Evolutionary conservation across 2,329 filamentous ascomycete species (phyloP), one percentile per base, ranked within the genome.

Genomic region (Claviceps pusilla): DNA sequence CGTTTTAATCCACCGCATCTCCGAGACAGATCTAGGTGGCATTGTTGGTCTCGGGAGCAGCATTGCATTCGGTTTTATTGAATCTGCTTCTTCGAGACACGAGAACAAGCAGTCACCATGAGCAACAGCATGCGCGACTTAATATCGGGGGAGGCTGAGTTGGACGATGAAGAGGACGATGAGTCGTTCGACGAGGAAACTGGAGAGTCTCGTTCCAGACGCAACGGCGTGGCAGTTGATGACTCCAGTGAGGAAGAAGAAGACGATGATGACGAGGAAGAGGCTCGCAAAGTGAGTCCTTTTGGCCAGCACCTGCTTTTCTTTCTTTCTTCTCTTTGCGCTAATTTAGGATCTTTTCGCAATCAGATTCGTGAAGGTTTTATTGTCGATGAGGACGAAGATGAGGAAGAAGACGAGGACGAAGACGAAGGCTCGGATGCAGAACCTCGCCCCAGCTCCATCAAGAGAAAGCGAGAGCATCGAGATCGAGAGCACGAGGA

Each of bases 181-280:
- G 88, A 87, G 63, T 88, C 86, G 10, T 85, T 85, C 57, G 85
- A 89, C 62, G 88, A 90, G 60, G 86, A 88, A 58, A 83, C 78
- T 31, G 86, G 82, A 52, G 78, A 86, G 62, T 68, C 72, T 49
- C 73, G 71, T 48, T 60, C 69, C 52, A 73, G 74, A 65, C 68
- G 74, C 56, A 64, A 59, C n/a, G 39, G 60, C 33, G 56, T 56
- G 48, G 62, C 56, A 5, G 70, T 88, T 54, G 84, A 91, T 63
- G 89, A 95, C 69, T 95, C 88, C 0, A 94, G 87, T 62, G 89
- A 95, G 62, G 89, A 95, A 65, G 89, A 94, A 58, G 88, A 95
- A 39, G 88, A 94, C 54, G 89, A 95, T 56, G 89, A 95, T 56
- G 89, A 95, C 60, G 86, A 89, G 65, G 89, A 93, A 66, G 89